phyloP scores from a whole-genome alignment of 2,329 filamentous ascomycete genomes.

The Monilinia laxa region DNA sequence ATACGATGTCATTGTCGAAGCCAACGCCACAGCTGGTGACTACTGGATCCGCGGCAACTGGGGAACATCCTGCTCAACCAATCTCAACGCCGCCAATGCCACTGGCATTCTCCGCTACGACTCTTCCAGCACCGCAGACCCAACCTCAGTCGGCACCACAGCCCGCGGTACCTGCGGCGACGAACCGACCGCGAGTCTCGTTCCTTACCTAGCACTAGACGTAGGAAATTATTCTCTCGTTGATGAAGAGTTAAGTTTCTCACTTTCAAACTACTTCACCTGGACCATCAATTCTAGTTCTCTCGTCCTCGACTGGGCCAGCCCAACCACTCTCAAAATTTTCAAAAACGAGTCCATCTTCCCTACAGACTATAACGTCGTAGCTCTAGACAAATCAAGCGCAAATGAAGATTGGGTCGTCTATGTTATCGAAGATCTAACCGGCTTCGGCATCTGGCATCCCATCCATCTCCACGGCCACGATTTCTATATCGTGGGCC shows the following conservation, averaged over 20 bases:
- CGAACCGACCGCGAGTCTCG: conserved; percentile 35
- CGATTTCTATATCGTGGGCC: conserved; percentile 50
- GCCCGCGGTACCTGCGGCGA: conserved; percentile 36
- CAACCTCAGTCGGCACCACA: conserved; percentile 34
- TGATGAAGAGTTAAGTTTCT: conserved; percentile 27
- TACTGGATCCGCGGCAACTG: conserved; percentile 55
- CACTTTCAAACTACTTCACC: conserved; percentile 42
- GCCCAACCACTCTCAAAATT: conserved; percentile 47
- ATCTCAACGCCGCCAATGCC: conserved; percentile 52
- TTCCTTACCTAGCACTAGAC: conserved; percentile 36
- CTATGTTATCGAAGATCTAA: conserved; percentile 37
- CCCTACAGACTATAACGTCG: conserved; percentile 37
- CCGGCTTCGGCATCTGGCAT: conserved; percentile 32
- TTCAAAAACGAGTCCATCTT: conserved; percentile 37
- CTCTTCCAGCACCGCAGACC: conserved; percentile 39
- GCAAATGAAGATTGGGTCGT: conserved; percentile 29
- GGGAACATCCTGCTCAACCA: conserved; percentile 56
- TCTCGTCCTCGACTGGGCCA: conserved; percentile 48
- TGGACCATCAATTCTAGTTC: conserved; percentile 52
- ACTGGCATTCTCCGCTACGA: conserved; percentile 46
- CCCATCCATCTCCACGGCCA: conserved; percentile 53
- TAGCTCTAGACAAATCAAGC: conserved; percentile 21
- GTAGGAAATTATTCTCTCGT: conserved; percentile 27
- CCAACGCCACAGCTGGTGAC: conserved; percentile 54
- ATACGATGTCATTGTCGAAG: conserved; percentile 49